These are phyloP conservation scores for Corrigiola litoralis DNA, from an alignment of 179 eudicot genomes.

Conservation along the genomic window DNA sequence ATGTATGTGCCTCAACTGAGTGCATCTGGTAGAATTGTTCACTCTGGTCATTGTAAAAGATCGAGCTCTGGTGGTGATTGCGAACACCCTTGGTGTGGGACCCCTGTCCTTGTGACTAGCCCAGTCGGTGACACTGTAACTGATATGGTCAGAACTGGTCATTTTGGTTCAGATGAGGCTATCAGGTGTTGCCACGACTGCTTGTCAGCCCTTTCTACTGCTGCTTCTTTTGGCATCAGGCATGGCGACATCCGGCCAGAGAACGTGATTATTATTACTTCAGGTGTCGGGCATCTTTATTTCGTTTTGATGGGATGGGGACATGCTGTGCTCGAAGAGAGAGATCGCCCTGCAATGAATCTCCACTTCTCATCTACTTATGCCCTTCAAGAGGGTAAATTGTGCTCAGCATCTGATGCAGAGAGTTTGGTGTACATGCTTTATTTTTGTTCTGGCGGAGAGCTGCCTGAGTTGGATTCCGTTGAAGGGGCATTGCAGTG, in stretches of 20 bases:
- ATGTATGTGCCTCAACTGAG: slow-evolving; percentile 61
- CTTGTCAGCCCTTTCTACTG: slow-evolving; percentile 63
- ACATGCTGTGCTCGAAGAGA: slow-evolving; percentile 78
- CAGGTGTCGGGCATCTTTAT: slow-evolving; percentile 46
- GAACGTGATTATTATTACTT: slow-evolving; percentile 50
- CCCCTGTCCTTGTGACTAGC: slow-evolving; percentile 66
- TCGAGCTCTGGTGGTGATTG: slow-evolving; percentile 53
- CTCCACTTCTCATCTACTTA: slow-evolving; percentile 81
- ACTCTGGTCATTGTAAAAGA: slow-evolving; percentile 57
- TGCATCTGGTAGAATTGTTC: slow-evolving; percentile 63
- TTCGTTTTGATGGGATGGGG: slow-evolving; percentile 82
- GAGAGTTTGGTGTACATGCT: slow-evolving; percentile 85
- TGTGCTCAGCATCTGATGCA: slow-evolving; percentile 86
- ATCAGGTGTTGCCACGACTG: slow-evolving; percentile 88
- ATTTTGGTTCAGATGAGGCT: slow-evolving; percentile 56
- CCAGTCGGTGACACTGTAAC: slow-evolving; percentile 67
- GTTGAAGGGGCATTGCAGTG: slow-evolving; percentile 86
- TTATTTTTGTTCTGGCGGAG: slow-evolving; percentile 61
- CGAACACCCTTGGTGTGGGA: slow-evolving; percentile 75
- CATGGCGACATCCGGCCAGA: slow-evolving; percentile 87
- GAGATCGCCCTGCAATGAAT: slow-evolving; percentile 82
- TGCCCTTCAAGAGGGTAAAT: slow-evolving; percentile 81
- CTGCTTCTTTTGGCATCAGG: slow-evolving; percentile 55
- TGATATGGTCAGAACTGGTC: slow-evolving; percentile 46
- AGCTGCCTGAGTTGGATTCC: slow-evolving; percentile 74